Base-by-base conservation (phyloP, 371 early-diverging fungal species). In the Blakeslea trispora region DNA sequence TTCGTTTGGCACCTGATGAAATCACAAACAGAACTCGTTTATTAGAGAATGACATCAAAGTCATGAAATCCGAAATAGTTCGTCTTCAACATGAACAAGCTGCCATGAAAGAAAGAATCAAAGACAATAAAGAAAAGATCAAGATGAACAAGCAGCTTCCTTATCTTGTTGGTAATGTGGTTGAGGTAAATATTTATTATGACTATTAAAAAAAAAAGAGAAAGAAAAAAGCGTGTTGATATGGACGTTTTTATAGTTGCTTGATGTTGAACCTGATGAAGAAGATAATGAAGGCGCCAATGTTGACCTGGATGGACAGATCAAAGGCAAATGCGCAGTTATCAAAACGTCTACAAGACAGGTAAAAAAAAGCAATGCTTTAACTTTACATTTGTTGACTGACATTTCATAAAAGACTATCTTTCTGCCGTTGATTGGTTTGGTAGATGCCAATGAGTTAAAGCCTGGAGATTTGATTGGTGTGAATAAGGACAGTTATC, bases 401-500 rank as follows among this genome's bases (percentile, higher is more conserved):
- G n/a, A n/a, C n/a, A n/a, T n/a, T n/a, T n/a, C n/a, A n/a, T n/a
- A n/a, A n/a, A n/a, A 93, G 90, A 97, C 97, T 5, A 89, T 98
- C 54, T 98, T 99, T 66, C 82, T 99, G 59, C 99, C 99, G 8
- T 84, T 99, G 81, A 91, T 99, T 52, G 99, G 99, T 42, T 85
- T 99, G 39, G 99, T 99, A 19, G 97, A 97, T 48, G 79, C 93
- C 22, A 83, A 88, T 23, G 91, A 91, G 32, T 79, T 99, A 51
- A 94, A 91, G 63, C 99, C 99, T 17, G 99, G 98, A 31, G 99
- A 99, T 71, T 83, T 99, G 37, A 96, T 99, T 68, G 99, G 99
- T 64, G 95, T 99, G n/a, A 98, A 99, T 81, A 99, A 99, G 79
- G 99, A 99, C 82, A 94, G 94, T 61, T 99, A 95, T 73, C 81